Percentiles rank a stretch among this genome's conserved stretches.
Conservation (phyloP, 2,329 filamentous ascomycete genomes). For the Botryosphaeria agaves region DNA sequence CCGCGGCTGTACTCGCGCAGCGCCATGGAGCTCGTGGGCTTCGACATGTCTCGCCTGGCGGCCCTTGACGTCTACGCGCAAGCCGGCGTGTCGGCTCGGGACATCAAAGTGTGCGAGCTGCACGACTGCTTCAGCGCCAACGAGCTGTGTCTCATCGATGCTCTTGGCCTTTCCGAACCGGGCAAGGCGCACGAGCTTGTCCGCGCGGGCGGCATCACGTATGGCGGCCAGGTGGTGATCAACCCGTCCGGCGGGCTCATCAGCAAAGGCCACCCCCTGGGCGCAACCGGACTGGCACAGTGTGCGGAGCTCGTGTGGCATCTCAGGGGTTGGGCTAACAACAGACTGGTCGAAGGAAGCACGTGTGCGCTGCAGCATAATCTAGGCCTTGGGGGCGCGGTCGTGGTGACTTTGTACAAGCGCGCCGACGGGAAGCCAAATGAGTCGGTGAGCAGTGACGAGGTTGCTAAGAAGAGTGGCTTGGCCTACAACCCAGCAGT, state of each 20-base stretch:
- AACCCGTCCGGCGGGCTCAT: constrained; percentile 93
- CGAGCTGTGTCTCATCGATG: constrained; percentile 81
- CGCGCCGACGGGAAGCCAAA: constrained; percentile 59
- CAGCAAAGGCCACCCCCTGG: constrained; percentile 87
- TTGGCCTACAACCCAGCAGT: constrained; percentile 87
- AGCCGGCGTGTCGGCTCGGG: constrained; percentile 45
- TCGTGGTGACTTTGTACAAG: constrained; percentile 77
- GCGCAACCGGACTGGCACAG: constrained; percentile 87
- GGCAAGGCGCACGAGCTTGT: constrained; percentile 91
- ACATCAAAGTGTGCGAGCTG: constrained; percentile 74
- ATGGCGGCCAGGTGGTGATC: constrained; percentile 65
- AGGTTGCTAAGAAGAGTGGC: constrained; percentile 47
- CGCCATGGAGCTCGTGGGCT: constrained; percentile 79
- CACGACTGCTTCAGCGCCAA: constrained; percentile 97
- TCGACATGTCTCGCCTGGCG: constrained; percentile 64
- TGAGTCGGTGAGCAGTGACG: constrained; percentile 39
- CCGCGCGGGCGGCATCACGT: constrained; percentile 73
- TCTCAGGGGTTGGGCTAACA: constrained; percentile 88
- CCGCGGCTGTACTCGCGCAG: constrained; percentile 64
- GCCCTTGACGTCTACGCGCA: constrained; percentile 53
- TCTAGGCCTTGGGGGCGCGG: constrained; percentile 77
- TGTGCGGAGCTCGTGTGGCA: constrained; percentile 95
- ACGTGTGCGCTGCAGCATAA: constrained; percentile 77
- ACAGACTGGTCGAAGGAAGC: constrained; percentile 53
- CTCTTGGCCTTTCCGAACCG: constrained; percentile 56